Base-by-base conservation (phyloP, 2,329 filamentous ascomycete species). In the Fusarium sp. region DNA sequence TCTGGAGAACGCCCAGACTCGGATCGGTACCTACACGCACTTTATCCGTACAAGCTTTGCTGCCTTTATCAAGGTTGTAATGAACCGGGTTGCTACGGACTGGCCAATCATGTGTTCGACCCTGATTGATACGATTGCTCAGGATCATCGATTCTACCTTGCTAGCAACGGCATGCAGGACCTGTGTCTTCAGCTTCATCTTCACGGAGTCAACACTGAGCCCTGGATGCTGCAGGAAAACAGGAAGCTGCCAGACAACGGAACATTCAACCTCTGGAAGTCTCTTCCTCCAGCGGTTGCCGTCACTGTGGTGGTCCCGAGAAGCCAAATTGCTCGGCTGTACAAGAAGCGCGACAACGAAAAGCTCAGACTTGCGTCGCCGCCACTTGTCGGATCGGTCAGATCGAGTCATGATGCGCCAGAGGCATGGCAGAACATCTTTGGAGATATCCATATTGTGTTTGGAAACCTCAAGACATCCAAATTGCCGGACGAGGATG, bases 1-100 rank as follows among this genome's bases (percentile, higher is more conserved):
- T 42, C 64, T 64, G 23, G 67, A 49, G 40, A 33, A 62, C 16
- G 34, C 40, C 9, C 29, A 49, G 44, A 10, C 50, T 10, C 67
- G 65, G 49, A 58, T 42, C 44, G 58, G 62, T 11, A 60, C 59
- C 1, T 79, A 78, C 40, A 70, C 77, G 0, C 68, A 72, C 18
- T 81, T 78, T 58, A 79, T 83, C 63, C 77, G 79, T 8, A 78
- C 77, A 11, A 82, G 79, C 50, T 78, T 84, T 14, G 77, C 76
- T 1, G 75, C 80, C 0, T 67, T 85, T 4, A 60, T 84, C 33
- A 81, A 80, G 36, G 61, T 77, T 9, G 69, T 83, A 14, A 76
- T 75, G 66, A 67, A 73, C 5, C 74, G 74, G 20, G 74, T 81
- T 7, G 70, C 76, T 14, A 79, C 79, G 0, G 75, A 83, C 42